Conservation (phyloP, 2,329 filamentous ascomycete species). For the Fusarium succisae region DNA sequence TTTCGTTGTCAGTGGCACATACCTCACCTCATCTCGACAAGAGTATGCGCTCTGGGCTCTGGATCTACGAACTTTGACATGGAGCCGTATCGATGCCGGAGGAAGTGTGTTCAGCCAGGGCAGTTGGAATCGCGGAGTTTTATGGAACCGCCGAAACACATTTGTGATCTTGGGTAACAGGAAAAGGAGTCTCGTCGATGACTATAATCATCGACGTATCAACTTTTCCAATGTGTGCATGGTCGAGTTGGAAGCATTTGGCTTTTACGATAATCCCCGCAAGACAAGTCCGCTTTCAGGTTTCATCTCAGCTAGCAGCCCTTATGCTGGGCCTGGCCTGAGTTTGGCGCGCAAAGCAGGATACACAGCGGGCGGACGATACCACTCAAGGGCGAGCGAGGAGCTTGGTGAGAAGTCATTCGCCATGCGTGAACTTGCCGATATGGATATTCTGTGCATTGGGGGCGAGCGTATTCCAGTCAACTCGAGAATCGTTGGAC, state of each 20-base stretch:
- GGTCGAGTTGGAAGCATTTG: conserved; percentile 96
- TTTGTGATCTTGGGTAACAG: conserved; percentile 96
- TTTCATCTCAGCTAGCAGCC: conserved; percentile 85
- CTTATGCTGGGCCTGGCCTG: conserved; percentile 64
- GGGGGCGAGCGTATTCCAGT: conserved; percentile 92
- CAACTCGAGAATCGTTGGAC: conserved; percentile 87
- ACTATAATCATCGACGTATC: conserved; percentile 97
- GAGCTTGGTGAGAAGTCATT: conserved; percentile 86
- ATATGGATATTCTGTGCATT: conserved; percentile 96
- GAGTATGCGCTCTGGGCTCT: conserved; percentile 98
- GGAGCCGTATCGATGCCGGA: conserved; percentile 95
- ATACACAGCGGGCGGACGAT: conserved; percentile 77
- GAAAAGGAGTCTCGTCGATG: conserved; percentile 92
- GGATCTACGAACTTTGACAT: conserved; percentile 86
- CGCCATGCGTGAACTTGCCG: conserved; percentile 82
- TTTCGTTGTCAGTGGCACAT: conserved; percentile 97
- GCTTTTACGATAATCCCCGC: conserved; percentile 94
- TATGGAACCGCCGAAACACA: conserved; percentile 93
- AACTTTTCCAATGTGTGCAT: conserved; percentile 98
- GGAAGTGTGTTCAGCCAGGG: conserved; percentile 95
- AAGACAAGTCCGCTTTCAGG: conserved; percentile 80
- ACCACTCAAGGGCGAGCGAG: conserved; percentile 79
- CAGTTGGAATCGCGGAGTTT: conserved; percentile 94
- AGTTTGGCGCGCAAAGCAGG: conserved; percentile 68
- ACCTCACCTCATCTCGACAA: conserved; percentile 96